These are phyloP conservation scores for Ceratocystis eucalypticola DNA, from an alignment of 2,329 filamentous ascomycete species.

Conservation along the genomic window DNA sequence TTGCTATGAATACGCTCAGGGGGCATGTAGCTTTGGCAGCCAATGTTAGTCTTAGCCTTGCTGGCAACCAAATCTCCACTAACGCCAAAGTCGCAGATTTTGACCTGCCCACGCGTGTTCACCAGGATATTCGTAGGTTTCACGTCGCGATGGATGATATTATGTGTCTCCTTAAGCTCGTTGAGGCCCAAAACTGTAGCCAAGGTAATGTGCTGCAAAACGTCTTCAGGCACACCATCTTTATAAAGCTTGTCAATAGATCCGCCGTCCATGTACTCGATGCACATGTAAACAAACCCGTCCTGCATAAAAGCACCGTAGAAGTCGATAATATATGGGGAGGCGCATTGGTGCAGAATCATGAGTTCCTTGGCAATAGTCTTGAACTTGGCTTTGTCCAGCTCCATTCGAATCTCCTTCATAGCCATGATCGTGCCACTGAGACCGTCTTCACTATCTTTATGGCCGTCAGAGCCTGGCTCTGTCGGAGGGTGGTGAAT, in stretches of 20 bases:
- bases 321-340: slow-evolving; percentile 95
- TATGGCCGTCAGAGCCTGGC: slow-evolving; percentile 21
- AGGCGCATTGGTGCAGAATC: slow-evolving; percentile 86
- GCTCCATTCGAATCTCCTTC: slow-evolving; percentile 93
- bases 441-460: slow-evolving; percentile 27
- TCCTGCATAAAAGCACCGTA: slow-evolving; percentile 99
- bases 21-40: slow-evolving; percentile 98
- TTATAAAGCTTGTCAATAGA: slow-evolving; percentile 93
- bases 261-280: slow-evolving; percentile 97
- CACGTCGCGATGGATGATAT: slow-evolving; percentile 96
- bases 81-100: slow-evolving; percentile 97
- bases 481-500: slow-evolving; percentile 30
- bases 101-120: slow-evolving; percentile 81
- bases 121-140: slow-evolving; percentile 97
- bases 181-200: slow-evolving; percentile 86
- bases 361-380: slow-evolving; percentile 97
- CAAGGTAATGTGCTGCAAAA: slow-evolving; percentile 80
- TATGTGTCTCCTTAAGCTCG: slow-evolving; percentile 90
- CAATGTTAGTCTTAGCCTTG: slow-evolving; percentile 97
- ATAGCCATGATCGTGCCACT: slow-evolving; percentile 89
- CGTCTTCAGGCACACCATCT: slow-evolving; percentile 76
- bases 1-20: slow-evolving; percentile 65
- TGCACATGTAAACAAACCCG: slow-evolving; percentile 96
- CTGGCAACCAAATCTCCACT: slow-evolving; percentile 92
- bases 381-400: slow-evolving; percentile 92